Evolutionary conservation across 2,329 filamentous ascomycete genomes (phyloP).

Genomic region (Fusarium coicis): DNA sequence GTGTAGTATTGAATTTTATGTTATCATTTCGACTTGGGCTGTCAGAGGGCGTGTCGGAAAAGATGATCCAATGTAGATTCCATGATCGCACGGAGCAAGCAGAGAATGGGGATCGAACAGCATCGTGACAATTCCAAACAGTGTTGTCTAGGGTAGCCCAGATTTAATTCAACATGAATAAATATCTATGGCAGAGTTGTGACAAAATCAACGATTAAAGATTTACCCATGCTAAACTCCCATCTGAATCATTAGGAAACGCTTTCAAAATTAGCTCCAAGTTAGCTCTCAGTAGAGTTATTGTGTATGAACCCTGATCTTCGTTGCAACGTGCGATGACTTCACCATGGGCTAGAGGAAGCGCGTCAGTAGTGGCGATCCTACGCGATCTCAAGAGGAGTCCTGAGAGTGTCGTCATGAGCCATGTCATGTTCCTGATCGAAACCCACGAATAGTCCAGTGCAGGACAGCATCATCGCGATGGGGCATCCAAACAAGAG

Average conservation of each 20-base stretch:
- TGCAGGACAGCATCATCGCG: neutral
- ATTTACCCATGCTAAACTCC: neutral
- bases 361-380: neutral
- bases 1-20: conserved; percentile 7
- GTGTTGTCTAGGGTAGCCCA: conserved; percentile 13
- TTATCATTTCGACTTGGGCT: neutral
- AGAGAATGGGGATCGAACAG: neutral
- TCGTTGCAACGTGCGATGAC: conserved; percentile 3
- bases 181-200: neutral
- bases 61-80: neutral
- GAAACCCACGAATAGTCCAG: neutral
- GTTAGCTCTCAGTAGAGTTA: neutral
- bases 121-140: neutral
- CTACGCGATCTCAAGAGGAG: neutral
- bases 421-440: conserved; percentile 17
- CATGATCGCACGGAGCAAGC: neutral
- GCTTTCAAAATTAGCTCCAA: neutral
- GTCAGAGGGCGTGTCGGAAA: neutral
- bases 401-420: conserved; percentile 11
- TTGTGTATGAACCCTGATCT: conserved; percentile 3
- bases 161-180: too few relatives aligned
- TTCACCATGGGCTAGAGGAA: neutral
- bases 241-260: neutral
- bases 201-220: neutral
- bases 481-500: neutral